These are phyloP conservation scores for Penicillium canariense DNA, from an alignment of 495 filamentous ascomycete species.

Conservation along the genomic window DNA sequence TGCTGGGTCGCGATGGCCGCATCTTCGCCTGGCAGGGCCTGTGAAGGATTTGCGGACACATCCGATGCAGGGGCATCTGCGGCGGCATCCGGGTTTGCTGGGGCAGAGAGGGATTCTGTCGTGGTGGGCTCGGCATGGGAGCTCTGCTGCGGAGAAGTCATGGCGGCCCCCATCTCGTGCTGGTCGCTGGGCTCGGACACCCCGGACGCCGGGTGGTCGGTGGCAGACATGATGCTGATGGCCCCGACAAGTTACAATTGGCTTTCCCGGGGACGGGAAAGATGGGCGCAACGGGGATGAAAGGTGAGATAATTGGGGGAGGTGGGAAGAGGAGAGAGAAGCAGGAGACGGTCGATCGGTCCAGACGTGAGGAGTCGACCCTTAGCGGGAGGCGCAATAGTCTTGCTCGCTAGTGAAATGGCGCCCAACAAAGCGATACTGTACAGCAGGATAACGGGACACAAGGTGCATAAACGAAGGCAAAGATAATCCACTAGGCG, in stretches of 20 bases:
- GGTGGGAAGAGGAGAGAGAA: constrained; percentile 5
- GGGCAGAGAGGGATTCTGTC: constrained; percentile 10
- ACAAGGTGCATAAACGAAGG: no score
- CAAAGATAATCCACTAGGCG: no score
- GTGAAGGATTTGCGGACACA: constrained; percentile 11
- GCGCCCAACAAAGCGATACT: background rate
- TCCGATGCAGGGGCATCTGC: constrained; percentile 14
- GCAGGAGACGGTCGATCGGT: constrained; percentile 7
- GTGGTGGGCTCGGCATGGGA: constrained; percentile 14
- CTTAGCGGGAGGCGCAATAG: constrained; percentile 19
- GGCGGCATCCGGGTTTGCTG: constrained; percentile 7
- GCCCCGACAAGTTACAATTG: constrained; percentile 20
- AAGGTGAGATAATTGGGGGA: background rate
- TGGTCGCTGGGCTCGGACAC: constrained; percentile 14
- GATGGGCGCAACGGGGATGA: constrained; percentile 7
- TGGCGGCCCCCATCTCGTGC: constrained; percentile 21
- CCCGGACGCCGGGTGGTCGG: constrained; percentile 25
- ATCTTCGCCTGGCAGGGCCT: constrained; percentile 12
- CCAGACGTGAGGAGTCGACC: constrained; percentile 29
- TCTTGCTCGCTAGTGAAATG: constrained; percentile 15
- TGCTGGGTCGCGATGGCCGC: constrained; percentile 20
- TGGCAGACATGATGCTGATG: constrained; percentile 27
- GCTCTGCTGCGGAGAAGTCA: constrained; percentile 25
- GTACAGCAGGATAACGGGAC: background rate
- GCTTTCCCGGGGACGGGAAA: constrained; percentile 8